phyloP scores from a whole-genome alignment of 2,329 filamentous ascomycete genomes.

The Cladosporium sphaerospermum region DNA sequence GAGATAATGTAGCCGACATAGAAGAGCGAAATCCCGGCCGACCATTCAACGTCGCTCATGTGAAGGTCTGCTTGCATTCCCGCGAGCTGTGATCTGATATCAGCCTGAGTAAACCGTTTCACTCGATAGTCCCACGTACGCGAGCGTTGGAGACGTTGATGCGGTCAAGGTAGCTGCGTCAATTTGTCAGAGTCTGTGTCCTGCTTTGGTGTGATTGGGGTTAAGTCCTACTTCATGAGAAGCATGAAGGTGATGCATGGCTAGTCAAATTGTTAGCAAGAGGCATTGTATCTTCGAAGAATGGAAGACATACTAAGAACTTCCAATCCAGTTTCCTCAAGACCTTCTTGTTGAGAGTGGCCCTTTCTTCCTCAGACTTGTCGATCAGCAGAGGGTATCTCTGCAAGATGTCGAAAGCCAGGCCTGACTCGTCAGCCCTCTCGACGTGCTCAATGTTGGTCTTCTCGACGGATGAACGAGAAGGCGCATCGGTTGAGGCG shows the following conservation, averaged over 20 bases:
- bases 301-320: conserved; percentile 1
- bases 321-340: conserved; percentile 13
- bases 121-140: conserved; percentile 27
- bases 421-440: background rate
- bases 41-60: conserved; percentile 39
- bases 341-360: conserved; percentile 11
- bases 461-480: conserved; percentile 11
- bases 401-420: conserved; percentile 5
- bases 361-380: conserved; percentile 10
- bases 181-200: background rate
- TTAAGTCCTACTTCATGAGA: conserved; percentile 9
- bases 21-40: conserved; percentile 39
- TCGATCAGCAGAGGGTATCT: conserved; percentile 11
- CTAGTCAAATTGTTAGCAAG: background rate
- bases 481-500: background rate
- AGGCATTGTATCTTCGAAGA: background rate
- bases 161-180: conserved; percentile 28
- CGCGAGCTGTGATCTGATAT: conserved; percentile 20
- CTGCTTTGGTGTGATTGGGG: background rate
- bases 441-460: conserved; percentile 10
- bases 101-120: too few species aligned
- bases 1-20: conserved; percentile 35
- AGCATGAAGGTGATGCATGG: conserved; percentile 13
- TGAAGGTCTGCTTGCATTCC: conserved; percentile 42
- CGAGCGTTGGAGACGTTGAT: conserved; percentile 38